Conservation (phyloP, 2,329 filamentous ascomycete genomes). For the Aspergillus cejpii region DNA sequence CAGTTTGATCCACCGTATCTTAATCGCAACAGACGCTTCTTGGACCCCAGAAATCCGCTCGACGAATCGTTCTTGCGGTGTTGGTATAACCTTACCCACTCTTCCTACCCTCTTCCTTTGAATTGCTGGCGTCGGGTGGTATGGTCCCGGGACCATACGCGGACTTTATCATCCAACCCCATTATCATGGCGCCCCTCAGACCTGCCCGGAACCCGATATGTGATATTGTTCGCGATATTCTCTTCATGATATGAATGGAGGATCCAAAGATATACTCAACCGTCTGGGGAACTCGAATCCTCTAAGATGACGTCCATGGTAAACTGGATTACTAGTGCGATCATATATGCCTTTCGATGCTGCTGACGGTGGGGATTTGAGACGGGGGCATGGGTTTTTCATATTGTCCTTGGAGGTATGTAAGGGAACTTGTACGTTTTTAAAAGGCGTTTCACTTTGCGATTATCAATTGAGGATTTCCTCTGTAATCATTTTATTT, state of each 20-base stretch:
- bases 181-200: no score
- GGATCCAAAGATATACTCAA: background rate
- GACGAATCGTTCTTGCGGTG: background rate
- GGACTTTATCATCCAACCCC: no score
- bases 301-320: background rate
- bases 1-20: background rate
- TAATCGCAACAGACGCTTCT: background rate
- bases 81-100: background rate
- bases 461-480: constrained; percentile 10
- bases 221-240: no score
- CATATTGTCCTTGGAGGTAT: constrained; percentile 7
- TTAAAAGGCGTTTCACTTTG: constrained; percentile 18
- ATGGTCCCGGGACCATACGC: no score
- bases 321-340: background rate
- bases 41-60: background rate
- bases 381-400: constrained; percentile 1
- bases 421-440: constrained; percentile 11
- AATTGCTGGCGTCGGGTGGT: no score
- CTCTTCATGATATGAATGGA: background rate
- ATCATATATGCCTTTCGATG: background rate
- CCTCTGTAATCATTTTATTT: constrained; percentile 8
- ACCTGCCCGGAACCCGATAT: no score
- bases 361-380: background rate
- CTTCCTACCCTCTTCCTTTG: background rate
- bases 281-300: background rate